Percentiles rank a stretch among this genome's conserved stretches.
Evolutionary conservation across 441 rosid species (phyloP).

Genomic region (Adansonia rubrostipa): DNA sequence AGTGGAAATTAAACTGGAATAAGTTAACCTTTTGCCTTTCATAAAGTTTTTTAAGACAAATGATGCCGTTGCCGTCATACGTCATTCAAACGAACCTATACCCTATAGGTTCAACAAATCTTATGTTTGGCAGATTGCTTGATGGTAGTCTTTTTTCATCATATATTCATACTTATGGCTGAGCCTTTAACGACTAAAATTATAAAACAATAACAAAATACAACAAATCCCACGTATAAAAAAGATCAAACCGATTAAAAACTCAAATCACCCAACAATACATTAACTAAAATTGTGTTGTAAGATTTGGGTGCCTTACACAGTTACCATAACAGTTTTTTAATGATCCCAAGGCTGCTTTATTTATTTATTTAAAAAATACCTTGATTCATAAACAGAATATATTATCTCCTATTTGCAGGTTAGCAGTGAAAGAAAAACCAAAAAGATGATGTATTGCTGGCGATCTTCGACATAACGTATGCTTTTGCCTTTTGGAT

Average conservation of each 20-base stretch:
- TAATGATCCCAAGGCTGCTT: too few relatives aligned
- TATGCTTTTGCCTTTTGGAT: neutral
- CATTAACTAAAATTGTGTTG: neutral
- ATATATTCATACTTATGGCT: too few relatives aligned
- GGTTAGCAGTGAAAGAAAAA: neutral
- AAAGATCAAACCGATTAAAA: neutral
- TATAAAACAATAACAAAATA: too few relatives aligned
- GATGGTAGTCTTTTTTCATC: too few relatives aligned
- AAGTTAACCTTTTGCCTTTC: neutral
- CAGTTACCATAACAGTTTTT: neutral
- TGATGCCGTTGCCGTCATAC: neutral
- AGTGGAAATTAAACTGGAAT: neutral
- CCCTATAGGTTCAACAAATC: neutral
- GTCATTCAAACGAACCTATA: neutral
- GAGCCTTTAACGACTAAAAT: too few relatives aligned
- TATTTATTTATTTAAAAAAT: neutral
- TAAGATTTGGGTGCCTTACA: neutral
- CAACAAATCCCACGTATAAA: too few relatives aligned
- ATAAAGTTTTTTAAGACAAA: neutral
- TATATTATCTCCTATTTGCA: slow-evolving; percentile 10
- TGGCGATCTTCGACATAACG: neutral
- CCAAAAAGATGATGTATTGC: neutral
- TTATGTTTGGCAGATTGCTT: neutral
- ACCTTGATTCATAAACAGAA: neutral
- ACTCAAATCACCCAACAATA: neutral